These are phyloP conservation scores for Hippophae gyantsensis DNA, from an alignment of 306 rosid genomes.

Conservation along the genomic window DNA sequence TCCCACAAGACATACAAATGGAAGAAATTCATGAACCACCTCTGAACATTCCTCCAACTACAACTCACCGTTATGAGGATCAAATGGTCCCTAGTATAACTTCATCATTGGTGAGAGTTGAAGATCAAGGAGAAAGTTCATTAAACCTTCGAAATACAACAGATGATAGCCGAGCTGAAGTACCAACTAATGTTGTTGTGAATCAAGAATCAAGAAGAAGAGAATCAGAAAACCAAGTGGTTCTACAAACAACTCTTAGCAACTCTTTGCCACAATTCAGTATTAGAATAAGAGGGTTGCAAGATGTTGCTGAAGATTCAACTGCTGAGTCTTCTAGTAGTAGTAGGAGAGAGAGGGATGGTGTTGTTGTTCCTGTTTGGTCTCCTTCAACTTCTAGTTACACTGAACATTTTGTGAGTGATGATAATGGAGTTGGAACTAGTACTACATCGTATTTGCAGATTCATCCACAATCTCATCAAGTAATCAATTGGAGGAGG, in stretches of 20 bases:
- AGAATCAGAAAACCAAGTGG: constrained; percentile 28
- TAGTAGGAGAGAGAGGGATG: constrained; percentile 65
- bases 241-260: constrained; percentile 24
- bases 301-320: constrained; percentile 47
- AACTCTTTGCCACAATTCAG: constrained; percentile 22
- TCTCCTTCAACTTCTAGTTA: constrained; percentile 59
- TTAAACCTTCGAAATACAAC: constrained; percentile 29
- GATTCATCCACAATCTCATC: constrained; percentile 91
- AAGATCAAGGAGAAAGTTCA: constrained; percentile 57
- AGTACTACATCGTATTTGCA: constrained; percentile 46
- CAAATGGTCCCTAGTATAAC: constrained; percentile 92
- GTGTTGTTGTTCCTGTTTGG: constrained; percentile 83
- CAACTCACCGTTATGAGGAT: constrained; percentile 53
- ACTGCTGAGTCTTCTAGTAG: constrained; percentile 64
- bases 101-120: constrained; percentile 44
- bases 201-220: constrained; percentile 35
- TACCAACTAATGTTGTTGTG: constrained; percentile 46
- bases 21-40: constrained; percentile 55
- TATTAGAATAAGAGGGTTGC: constrained; percentile 19
- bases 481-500: constrained; percentile 68
- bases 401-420: constrained; percentile 67
- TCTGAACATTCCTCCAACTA: constrained; percentile 25
- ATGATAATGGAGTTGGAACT: constrained; percentile 54
- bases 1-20: constrained; percentile 68
- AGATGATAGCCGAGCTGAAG: constrained; percentile 50